A percentile compares a stretch with the other conserved stretches of the same genome.
Evolutionary conservation across 306 rosid species (phyloP).

Genomic region (Ziziphus jujuba): DNA sequence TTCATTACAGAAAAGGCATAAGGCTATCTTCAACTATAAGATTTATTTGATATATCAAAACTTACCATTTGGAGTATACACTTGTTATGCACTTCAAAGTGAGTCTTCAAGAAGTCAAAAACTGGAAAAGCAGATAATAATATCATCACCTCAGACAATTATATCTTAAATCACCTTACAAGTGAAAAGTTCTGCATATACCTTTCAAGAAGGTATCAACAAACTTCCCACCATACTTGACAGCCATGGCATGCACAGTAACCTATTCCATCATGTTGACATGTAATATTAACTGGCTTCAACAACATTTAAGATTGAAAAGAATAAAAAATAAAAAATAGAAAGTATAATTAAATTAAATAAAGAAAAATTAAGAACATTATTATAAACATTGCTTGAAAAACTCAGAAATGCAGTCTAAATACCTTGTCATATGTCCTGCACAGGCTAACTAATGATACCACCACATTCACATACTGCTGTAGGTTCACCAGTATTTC

Average conservation of each 20-base stretch:
- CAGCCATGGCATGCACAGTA: conserved; percentile 43
- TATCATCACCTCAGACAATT: not conserved
- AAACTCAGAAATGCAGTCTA: conserved; percentile 1
- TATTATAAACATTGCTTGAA: conserved; percentile 7
- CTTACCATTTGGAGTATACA: conserved; percentile 36
- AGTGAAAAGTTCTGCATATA: not conserved
- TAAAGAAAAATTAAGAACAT: not conserved
- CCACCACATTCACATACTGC: conserved; percentile 41
- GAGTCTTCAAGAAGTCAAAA: conserved; percentile 43
- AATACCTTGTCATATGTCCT: conserved; percentile 35
- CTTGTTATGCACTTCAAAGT: conserved; percentile 30
- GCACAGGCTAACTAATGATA: conserved; percentile 41
- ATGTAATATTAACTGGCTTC: conserved; percentile 2
- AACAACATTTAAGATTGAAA: not conserved
- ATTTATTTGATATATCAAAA: conserved; percentile 3
- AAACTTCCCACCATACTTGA: conserved; percentile 44
- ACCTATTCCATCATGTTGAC: conserved; percentile 25
- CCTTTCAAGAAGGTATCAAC: conserved; percentile 45
- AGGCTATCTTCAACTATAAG: not conserved
- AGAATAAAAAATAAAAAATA: no score
- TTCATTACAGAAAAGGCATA: not conserved
- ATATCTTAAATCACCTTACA: not conserved
- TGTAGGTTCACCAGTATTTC: conserved; percentile 27
- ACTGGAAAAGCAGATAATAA: conserved; percentile 20
- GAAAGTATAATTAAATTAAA: not conserved